phyloP scores from a whole-genome alignment of 208 protist genomes.

The Acanthamoeba rhysodes region DNA sequence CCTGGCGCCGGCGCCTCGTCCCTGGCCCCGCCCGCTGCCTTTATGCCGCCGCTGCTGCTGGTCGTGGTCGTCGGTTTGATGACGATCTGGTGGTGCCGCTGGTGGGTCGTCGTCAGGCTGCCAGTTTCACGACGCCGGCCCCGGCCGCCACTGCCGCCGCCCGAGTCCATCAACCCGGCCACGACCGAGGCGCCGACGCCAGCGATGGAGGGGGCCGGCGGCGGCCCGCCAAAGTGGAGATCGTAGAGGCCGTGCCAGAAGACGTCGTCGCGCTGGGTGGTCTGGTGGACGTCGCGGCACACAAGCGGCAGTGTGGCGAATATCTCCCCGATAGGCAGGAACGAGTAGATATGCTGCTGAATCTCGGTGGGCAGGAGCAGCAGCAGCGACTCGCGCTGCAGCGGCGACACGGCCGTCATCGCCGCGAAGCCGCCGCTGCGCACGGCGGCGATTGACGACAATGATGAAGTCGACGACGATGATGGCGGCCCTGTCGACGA shows the following conservation, averaged over 20 bases:
- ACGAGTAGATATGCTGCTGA: constrained; percentile 44
- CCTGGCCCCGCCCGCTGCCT: neutral
- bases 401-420: neutral
- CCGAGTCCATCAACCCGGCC: no score
- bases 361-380: constrained; percentile 19
- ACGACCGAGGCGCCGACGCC: no score
- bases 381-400: neutral
- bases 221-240: constrained; percentile 28
- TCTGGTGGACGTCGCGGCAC: neutral
- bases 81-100: no score
- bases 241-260: constrained; percentile 54
- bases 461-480: neutral
- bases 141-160: neutral
- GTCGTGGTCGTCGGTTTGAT: no score
- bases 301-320: neutral
- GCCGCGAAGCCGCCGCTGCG: neutral
- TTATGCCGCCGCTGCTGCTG: neutral
- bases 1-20: neutral
- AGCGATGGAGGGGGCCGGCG: neutral
- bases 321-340: neutral
- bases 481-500: no score
- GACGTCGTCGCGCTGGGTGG: constrained; percentile 17
- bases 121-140: no score
- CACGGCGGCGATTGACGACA: neutral
- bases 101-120: no score